Evolutionary conservation across 179 eudicot genomes (phyloP), one percentile per base, ranked within the genome.

Genomic region (Carnegiea gigantea): DNA sequence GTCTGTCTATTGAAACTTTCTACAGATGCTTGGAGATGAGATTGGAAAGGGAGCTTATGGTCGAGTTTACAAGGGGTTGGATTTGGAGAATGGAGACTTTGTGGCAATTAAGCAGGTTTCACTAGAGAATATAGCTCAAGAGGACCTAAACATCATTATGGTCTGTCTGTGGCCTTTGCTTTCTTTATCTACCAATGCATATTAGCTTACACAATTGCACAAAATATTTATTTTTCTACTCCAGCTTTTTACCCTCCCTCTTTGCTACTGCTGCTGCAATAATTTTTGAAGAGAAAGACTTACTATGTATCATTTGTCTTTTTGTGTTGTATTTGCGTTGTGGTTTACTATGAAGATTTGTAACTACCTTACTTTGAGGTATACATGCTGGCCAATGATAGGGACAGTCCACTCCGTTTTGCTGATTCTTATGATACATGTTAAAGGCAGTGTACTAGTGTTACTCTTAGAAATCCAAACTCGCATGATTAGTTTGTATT

Each of bases 1-100:
- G 9, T 76, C 44, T 7, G 9, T 48, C 21, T 73, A 36, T 18
- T 49, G 33, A 67, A 48, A 44, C 40, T 59, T 12, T 26, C 46
- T 17, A 70, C 77, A 97, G 99, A 97, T 97, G 97, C 93, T 97
- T 81, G 99, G 99, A 62, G 99, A 97, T 91, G 99, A 97, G 86
- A 97, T 97, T 74, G 99, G 99, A 74, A 97, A 97, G 90, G 99
- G 99, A 78, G 99, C 99, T 15, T 95, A 97, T 87, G 98, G 98
- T 51, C 92, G 99, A 87, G 99, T 97, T 14, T 97, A 97, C 92
- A 94, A 97, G 86, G 99, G 99, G 68, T 86, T 97, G 93, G 99
- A 95, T 89, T 91, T 97, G 94, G 95, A 92, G 87, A 97, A 97
- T 89, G 99, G 98, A 82, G 99, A 95, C 82, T 97, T 95, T 84